phyloP scores from a whole-genome alignment of 805 yeast species.

The Sugiyamaella mastotermitis region DNA sequence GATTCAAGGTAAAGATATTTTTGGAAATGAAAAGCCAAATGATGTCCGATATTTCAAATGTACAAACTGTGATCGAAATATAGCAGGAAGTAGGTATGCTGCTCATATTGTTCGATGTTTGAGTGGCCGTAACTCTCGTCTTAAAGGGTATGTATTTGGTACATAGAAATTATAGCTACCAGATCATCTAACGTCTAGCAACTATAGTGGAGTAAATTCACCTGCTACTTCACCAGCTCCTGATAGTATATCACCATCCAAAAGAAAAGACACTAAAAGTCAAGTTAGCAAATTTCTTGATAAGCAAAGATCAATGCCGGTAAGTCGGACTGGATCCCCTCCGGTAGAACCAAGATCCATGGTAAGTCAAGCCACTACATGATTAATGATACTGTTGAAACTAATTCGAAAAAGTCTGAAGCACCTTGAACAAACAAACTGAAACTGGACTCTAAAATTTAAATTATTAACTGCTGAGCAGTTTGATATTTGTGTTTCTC shows the following conservation, averaged over 20 bases:
- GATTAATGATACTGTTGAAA: too few species aligned
- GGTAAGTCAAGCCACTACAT: conserved; percentile 1
- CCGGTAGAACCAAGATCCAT: conserved; percentile 5
- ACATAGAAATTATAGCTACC: background rate
- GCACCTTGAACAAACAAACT: too few species aligned
- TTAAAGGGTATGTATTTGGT: background rate
- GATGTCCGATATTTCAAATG: conserved; percentile 69
- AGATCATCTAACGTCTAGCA: too few species aligned
- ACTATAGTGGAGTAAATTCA: background rate
- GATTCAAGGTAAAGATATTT: conserved; percentile 34
- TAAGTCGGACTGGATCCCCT: conserved; percentile 10
- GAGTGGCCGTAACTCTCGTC: conserved; percentile 47
- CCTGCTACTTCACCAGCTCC: conserved; percentile 3
- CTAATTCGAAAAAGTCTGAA: too few species aligned
- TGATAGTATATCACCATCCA: conserved; percentile 13
- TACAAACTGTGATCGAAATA: conserved; percentile 73
- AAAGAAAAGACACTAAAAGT: conserved; percentile 13
- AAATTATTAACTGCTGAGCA: too few species aligned
- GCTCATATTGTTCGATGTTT: conserved; percentile 88
- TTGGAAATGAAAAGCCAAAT: conserved; percentile 37
- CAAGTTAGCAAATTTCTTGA: conserved; percentile 18
- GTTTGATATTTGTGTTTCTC: too few species aligned
- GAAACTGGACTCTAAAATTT: too few species aligned
- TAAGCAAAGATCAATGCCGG: conserved; percentile 8
- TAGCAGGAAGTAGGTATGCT: conserved; percentile 89